These are phyloP conservation scores for Blastocystis sp. DNA, from an alignment of 352 stramenopile genomes.

Conservation along the genomic window DNA sequence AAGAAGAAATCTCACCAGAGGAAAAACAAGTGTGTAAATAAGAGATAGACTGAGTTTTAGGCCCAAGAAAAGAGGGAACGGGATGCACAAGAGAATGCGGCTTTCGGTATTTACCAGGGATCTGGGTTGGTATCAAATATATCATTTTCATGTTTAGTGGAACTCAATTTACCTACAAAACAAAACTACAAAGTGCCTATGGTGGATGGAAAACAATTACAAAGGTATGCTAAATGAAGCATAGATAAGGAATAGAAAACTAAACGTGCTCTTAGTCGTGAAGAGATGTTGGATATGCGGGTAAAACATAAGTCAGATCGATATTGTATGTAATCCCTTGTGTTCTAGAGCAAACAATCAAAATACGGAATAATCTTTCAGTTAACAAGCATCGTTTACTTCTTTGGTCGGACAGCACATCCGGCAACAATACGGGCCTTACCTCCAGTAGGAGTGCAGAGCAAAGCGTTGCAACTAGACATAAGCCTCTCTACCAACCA, in stretches of 20 bases:
- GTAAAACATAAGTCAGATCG: constrained; percentile 58
- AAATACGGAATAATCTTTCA: constrained; percentile 58
- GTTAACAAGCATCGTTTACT: constrained; percentile 48
- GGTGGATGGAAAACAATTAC: constrained; percentile 62
- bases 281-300: constrained; percentile 59
- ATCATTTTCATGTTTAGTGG: neutral
- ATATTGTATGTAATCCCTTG: constrained; percentile 52
- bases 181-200: constrained; percentile 54
- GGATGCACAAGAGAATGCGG: constrained; percentile 17
- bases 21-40: neutral
- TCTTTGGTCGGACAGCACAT: constrained; percentile 51
- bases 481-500: neutral
- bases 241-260: constrained; percentile 10
- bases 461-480: constrained; percentile 50
- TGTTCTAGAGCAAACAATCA: constrained; percentile 14
- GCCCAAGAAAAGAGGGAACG: constrained; percentile 30
- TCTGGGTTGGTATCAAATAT: neutral
- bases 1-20: constrained; percentile 6
- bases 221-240: neutral
- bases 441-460: constrained; percentile 56
- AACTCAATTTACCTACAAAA: constrained; percentile 58
- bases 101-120: constrained; percentile 53
- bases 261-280: constrained; percentile 39
- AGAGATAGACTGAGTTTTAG: neutral
- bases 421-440: constrained; percentile 56